Evolutionary conservation across 2,329 filamentous ascomycete genomes (phyloP).

Genomic region (Paecilomyces dactylethromorphus): DNA sequence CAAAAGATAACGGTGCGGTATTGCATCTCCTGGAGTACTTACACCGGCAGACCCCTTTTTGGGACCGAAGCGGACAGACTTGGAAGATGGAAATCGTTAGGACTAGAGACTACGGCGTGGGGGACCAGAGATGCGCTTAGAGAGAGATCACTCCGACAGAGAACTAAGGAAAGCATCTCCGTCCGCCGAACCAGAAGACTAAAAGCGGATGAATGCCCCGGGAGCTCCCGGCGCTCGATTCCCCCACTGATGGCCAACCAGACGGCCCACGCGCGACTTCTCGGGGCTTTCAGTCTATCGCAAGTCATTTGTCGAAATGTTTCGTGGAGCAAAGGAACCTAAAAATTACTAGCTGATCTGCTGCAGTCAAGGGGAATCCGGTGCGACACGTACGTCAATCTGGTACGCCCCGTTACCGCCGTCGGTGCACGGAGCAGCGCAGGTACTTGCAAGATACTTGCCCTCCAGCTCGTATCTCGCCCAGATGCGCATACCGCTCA

Average conservation of each 20-base stretch:
- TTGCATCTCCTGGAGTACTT: background rate
- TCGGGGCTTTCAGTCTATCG: background rate
- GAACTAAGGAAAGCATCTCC: no score
- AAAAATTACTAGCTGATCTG: background rate
- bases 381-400: background rate
- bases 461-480: background rate
- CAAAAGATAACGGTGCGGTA: background rate
- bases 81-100: background rate
- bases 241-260: constrained; percentile 11
- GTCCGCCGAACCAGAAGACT: background rate
- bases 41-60: background rate
- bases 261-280: constrained; percentile 8
- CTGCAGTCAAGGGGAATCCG: background rate
- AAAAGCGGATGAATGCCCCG: constrained; percentile 6
- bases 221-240: constrained; percentile 10
- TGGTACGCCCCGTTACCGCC: background rate
- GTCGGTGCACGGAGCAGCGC: background rate
- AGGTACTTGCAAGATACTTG: background rate
- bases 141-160: no score
- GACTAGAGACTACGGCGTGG: no score
- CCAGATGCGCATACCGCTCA: background rate
- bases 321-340: background rate
- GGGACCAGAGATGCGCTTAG: no score
- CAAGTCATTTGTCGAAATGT: background rate
- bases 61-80: background rate